phyloP scores from a whole-genome alignment of 2,329 filamentous ascomycete genomes.

The Colletotrichum lentis region DNA sequence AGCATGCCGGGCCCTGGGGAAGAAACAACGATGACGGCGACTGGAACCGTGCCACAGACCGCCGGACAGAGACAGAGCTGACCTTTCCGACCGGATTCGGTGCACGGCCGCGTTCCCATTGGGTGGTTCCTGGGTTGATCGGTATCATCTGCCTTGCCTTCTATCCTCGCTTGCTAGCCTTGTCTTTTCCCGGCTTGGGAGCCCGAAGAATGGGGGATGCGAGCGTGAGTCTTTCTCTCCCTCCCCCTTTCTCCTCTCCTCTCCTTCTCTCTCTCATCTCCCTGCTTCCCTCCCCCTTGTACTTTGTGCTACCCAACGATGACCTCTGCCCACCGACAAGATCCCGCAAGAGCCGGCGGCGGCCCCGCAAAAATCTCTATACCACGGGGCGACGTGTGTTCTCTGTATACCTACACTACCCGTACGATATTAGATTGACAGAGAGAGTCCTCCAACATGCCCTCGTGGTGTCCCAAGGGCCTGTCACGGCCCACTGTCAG shows the following conservation, averaged over 20 bases:
- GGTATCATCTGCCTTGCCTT: not conserved
- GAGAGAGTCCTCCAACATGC: not conserved
- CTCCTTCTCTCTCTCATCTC: too few species aligned
- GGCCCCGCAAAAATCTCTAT: not conserved
- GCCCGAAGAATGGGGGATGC: not conserved
- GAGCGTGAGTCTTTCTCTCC: not conserved
- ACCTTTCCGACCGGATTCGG: slow-evolving; percentile 12
- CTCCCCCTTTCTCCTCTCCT: too few species aligned
- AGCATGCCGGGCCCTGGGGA: not conserved
- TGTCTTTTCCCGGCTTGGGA: not conserved
- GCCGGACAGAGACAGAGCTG: not conserved
- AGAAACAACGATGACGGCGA: not conserved
- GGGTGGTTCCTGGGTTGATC: not conserved
- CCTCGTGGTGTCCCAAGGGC: slow-evolving; percentile 16
- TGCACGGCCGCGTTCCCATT: slow-evolving; percentile 11
- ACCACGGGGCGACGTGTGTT: not conserved
- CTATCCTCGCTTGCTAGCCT: not conserved
- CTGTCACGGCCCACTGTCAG: slow-evolving; percentile 28
- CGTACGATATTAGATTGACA: not conserved
- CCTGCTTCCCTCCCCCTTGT: not conserved
- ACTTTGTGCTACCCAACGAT: not conserved
- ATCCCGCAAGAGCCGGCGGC: slow-evolving; percentile 6
- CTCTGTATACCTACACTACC: not conserved
- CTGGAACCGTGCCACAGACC: not conserved
- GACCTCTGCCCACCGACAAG: not conserved